Base-by-base conservation (phyloP, 768 basidiomycete genomes). In the Sutorius australiensis region DNA sequence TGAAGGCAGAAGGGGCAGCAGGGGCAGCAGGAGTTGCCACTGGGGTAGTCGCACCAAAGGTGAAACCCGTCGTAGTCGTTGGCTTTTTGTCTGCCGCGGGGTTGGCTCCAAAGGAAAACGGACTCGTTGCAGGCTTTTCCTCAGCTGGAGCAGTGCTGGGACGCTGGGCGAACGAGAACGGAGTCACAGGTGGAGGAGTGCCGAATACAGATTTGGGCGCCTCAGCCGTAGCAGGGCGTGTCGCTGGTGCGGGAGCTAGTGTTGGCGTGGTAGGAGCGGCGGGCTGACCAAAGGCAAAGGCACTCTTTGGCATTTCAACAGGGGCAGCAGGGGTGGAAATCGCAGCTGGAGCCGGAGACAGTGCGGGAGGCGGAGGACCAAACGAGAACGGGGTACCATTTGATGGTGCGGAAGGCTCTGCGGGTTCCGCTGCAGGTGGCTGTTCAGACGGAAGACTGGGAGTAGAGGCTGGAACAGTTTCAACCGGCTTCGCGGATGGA, bases 161-260 rank as follows among this genome's bases (percentile, higher is more conserved):
- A 27, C 59, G 54, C 44, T 57, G 62, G 12, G 74, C 76, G 57
- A 86, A 84, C 6, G 74, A 63, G 61, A 84, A 84, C 14, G 69
- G 47, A 43, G 61, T 57, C 36, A 53, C 32, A 50, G 64, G 59
- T 33, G 59, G 51, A 38, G 63, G 62, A 10, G 61, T 54, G 31
- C 73, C 70, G 43, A 82, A 80, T 7, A 71, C 28, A 2, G 79
- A 68, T 59, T 81, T 79, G 0, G 77, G 65, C 0, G 72, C 61
- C 24, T 79, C 75, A 9, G 67, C 38, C 16, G 68, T 43, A 14
- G 67, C 44, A 14, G 51, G 42, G 14, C 51, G 41, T 17, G 16
- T 40, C 45, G n/a, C 49, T 4, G 61, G 32, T 16, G 48, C 31
- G 13, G 65, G 39, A 0, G 50, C 34, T 2, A 64, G 17, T 8